These are phyloP conservation scores for Graphiopsis chlorocephala DNA, from an alignment of 2,329 filamentous ascomycete genomes.

Conservation along the genomic window DNA sequence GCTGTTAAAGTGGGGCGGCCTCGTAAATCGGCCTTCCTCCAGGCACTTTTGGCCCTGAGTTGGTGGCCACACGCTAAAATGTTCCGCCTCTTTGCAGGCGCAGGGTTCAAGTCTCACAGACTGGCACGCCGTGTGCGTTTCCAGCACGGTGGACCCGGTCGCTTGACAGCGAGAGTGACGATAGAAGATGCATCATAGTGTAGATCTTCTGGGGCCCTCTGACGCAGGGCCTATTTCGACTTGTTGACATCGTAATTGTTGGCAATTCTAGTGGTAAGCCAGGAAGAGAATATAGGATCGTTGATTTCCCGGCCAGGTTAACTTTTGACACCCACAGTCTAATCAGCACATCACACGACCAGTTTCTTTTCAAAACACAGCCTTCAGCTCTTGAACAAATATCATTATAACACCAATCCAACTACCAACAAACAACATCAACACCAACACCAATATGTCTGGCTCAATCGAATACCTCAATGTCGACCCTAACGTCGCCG, in stretches of 20 bases:
- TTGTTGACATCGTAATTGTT: background rate
- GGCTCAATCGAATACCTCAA: constrained; percentile 34
- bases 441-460: constrained; percentile 25
- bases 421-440: background rate
- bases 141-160: background rate
- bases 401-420: background rate
- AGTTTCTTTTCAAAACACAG: background rate
- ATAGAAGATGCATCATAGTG: constrained; percentile 8
- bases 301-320: background rate
- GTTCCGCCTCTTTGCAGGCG: background rate
- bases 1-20: background rate
- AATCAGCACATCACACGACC: background rate
- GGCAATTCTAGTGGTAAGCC: background rate
- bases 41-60: background rate
- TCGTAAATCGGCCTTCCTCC: background rate
- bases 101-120: constrained; percentile 1
- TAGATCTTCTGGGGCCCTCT: constrained; percentile 10
- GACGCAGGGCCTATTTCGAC: constrained; percentile 4
- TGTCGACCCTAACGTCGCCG: constrained; percentile 41
- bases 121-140: background rate
- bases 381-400: background rate
- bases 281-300: background rate
- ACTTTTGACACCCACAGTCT: background rate
- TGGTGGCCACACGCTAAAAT: background rate
- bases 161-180: constrained; percentile 13